Base-by-base conservation (phyloP, 1,284 basidiomycete species). In the Macrocystidia cucumis region DNA sequence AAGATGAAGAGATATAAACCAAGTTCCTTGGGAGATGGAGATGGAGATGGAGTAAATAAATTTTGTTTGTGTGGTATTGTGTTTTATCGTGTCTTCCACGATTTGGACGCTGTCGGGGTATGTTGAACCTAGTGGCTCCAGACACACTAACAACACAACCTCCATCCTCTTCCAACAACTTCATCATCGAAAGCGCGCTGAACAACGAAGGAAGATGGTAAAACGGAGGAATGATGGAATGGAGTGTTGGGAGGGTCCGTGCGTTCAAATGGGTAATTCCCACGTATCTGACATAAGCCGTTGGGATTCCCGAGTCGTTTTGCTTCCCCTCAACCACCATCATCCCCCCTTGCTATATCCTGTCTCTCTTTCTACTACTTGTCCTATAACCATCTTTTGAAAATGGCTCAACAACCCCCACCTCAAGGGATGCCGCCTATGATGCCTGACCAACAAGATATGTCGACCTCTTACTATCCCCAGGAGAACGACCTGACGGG, bases 401-500 rank as follows among this genome's bases (percentile, higher is more conserved):
- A 39, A 38, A 65, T 66, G 63, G 55, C 63, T 21, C 62, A 63
- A 44, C 60, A 58, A 44, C 60, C 54, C 28, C 54, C 56, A 21
- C 59, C 60, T 14, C 60, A 60, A 46, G 59, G 54, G 38, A 64
- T 69, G 52, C 59, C 59, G 32, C 52, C 59, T 40, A 67, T 70
- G 62, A 60, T 69, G 48, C 50, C 58, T n/a, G 67, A 70, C 43
- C 58, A 57, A 17, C 45, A 52, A 34, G 74, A 78, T 42, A 59
- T 71, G 44, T 48, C 65, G 14, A 74, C 70, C 49, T 70, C 71
- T 9, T 87, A 86, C 58, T 86, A 84, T 51, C 81, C 80, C 32
- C 71, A 70, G 42, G 75, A 77, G 42, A 77, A 68, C 49, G 83
- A 87, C 62, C 67, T 87, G 41, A 82, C 81, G 3, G 83, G 84